These are phyloP conservation scores for Fusarium tupiense DNA, from an alignment of 2,329 filamentous ascomycete genomes.

Conservation along the genomic window DNA sequence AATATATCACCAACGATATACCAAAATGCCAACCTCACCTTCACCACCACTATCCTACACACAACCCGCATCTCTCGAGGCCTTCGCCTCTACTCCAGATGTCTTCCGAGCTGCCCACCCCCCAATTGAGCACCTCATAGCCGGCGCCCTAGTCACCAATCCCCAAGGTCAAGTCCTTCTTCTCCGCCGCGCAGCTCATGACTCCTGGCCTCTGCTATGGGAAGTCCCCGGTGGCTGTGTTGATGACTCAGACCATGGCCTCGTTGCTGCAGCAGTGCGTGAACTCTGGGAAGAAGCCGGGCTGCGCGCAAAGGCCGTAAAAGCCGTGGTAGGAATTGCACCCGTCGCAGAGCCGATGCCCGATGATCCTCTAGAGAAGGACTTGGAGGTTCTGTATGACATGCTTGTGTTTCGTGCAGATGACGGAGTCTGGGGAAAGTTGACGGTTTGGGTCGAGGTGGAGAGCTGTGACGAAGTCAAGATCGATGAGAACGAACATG, in stretches of 20 bases:
- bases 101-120: conserved; percentile 34
- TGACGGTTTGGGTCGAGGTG: conserved; percentile 45
- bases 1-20: background rate
- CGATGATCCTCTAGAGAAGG: conserved; percentile 24
- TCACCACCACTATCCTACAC: conserved; percentile 28
- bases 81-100: conserved; percentile 19
- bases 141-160: conserved; percentile 39
- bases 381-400: conserved; percentile 36
- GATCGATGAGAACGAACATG: conserved; percentile 51
- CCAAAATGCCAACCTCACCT: conserved; percentile 7
- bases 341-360: background rate
- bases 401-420: conserved; percentile 40
- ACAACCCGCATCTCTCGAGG: conserved; percentile 22
- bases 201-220: conserved; percentile 43
- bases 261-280: conserved; percentile 47
- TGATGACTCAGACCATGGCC: conserved; percentile 29
- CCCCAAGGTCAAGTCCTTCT: conserved; percentile 33
- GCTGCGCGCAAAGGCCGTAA: conserved; percentile 45
- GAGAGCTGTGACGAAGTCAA: conserved; percentile 38
- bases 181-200: conserved; percentile 40
- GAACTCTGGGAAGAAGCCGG: conserved; percentile 60
- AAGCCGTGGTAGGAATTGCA: conserved; percentile 29
- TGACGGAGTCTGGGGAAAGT: conserved; percentile 44
- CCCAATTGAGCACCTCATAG: conserved; percentile 37
- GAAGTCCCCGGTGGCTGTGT: conserved; percentile 42